Base-by-base conservation (phyloP, 495 filamentous ascomycete genomes). In the Collariella sp. region DNA sequence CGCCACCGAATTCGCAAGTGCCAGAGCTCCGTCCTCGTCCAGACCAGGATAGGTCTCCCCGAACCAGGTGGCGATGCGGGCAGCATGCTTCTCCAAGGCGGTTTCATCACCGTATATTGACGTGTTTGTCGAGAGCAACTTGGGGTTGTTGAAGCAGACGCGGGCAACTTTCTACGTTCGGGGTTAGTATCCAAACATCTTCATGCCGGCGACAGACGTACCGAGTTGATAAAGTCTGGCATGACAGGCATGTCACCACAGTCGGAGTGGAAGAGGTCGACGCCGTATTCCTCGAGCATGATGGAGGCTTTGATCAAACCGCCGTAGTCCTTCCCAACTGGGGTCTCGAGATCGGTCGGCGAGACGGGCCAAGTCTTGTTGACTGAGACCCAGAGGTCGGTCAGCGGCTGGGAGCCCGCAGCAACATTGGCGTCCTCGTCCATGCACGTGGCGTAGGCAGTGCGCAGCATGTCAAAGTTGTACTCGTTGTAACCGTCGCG, bases 401-500 rank as follows among this genome's bases (percentile, higher is more conserved):
- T 56, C 22, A 89, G 60, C 2, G 84, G 84, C 50, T 67, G 60
- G 40, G 74, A 68, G 22, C 83, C 85, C 16, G 70, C 62, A 47
- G 79, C 63, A 48, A 73, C 73, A 50, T 85, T 73, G 15, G 67
- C 63, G 4, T 69, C 59, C 60, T 81, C 78, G 62, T 87, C 74
- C 65, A 85, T 72, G 66, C 85, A 89, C 46, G 85, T 78, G 58
- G 78, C 65, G 47, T 87, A 88, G 23, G 74, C 77, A 43, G 71
- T 64, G 56, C 83, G 79, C 52, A 88, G 59, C 70, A 84, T 86
- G 43, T 80, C 61, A 62, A 87, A 88, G 52, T 85, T 88, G 7
- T 79, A 67, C 41, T 78, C 68, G 57, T 88, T 83, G 15, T 67
- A 63, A 5, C 61, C 64, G 12, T 66, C 56, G 10, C 56, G 39